Conservation (phyloP, 148 eudicot genomes). For the Silene conica region DNA sequence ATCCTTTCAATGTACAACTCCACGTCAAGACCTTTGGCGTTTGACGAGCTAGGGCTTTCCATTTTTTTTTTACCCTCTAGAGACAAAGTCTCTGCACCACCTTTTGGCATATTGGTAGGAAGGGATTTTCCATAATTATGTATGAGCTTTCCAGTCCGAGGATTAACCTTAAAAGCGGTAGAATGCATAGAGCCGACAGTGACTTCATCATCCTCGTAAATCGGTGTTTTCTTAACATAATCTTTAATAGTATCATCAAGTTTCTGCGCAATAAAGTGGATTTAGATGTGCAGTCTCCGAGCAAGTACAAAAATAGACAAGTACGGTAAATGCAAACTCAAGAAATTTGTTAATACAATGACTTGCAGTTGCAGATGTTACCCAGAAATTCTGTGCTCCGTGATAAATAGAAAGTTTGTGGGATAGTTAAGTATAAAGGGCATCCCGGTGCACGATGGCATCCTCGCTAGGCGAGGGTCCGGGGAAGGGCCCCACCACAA, state of each 20-base stretch:
- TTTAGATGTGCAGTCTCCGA: neutral
- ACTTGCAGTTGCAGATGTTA: neutral
- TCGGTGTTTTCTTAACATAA: conserved; percentile 59
- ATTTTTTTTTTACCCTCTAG: conserved; percentile 3
- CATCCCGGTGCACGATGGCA: too few species aligned
- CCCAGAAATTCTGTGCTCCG: neutral
- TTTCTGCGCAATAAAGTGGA: conserved; percentile 38
- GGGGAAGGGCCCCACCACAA: too few species aligned
- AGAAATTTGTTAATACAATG: neutral
- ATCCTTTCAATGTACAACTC: conserved; percentile 78
- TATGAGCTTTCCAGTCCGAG: conserved; percentile 64
- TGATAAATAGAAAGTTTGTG: too few species aligned
- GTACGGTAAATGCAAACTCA: neutral
- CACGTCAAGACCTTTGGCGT: conserved; percentile 36
- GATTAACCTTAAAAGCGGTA: conserved; percentile 72
- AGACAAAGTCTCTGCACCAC: conserved; percentile 13
- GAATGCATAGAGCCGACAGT: conserved; percentile 77
- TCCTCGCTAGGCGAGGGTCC: too few species aligned
- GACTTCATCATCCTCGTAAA: conserved; percentile 72
- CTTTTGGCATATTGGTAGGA: conserved; percentile 23
- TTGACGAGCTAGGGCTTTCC: conserved; percentile 17
- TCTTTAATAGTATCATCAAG: conserved; percentile 50
- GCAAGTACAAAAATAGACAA: neutral
- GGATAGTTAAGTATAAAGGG: too few species aligned
- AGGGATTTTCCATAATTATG: conserved; percentile 46